phyloP scores from a whole-genome alignment of 2,329 filamentous ascomycete species.

The Aspergillus sergii region DNA sequence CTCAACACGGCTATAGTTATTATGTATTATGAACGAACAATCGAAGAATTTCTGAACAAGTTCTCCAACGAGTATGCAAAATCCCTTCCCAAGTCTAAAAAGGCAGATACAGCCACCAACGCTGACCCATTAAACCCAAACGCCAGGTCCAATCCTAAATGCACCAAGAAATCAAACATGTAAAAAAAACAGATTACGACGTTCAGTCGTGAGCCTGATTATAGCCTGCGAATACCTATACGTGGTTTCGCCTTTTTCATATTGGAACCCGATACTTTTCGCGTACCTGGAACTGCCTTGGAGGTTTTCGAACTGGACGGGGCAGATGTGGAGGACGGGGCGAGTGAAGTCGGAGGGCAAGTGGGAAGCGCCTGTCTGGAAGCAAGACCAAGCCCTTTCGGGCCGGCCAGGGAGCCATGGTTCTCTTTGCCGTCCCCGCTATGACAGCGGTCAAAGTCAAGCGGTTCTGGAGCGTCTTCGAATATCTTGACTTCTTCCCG shows the following conservation, averaged over 20 bases:
- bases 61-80: neutral
- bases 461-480: slow-evolving; percentile 30
- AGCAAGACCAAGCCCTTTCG: slow-evolving; percentile 18
- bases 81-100: neutral
- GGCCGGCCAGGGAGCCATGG: slow-evolving; percentile 10
- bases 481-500: slow-evolving; percentile 36
- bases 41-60: neutral
- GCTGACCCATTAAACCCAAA: neutral
- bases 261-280: slow-evolving; percentile 27
- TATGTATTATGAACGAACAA: slow-evolving; percentile 3
- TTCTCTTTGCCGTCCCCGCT: slow-evolving; percentile 31
- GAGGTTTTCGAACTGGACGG: slow-evolving; percentile 19
- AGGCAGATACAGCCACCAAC: neutral
- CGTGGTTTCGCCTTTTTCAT: slow-evolving; percentile 35
- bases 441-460: slow-evolving; percentile 15
- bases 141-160: neutral
- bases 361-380: slow-evolving; percentile 3
- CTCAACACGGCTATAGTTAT: neutral
- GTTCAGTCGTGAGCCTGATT: slow-evolving; percentile 3
- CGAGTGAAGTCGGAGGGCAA: slow-evolving; percentile 4
- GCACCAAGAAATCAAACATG: neutral
- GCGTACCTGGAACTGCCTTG: slow-evolving; percentile 20
- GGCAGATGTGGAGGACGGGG: slow-evolving; percentile 8
- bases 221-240: slow-evolving; percentile 39
- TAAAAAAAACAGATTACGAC: neutral